Evolutionary conservation across 306 rosid genomes (phyloP), one percentile per base, ranked within the genome.

Genomic region (Fragaria vesca): DNA sequence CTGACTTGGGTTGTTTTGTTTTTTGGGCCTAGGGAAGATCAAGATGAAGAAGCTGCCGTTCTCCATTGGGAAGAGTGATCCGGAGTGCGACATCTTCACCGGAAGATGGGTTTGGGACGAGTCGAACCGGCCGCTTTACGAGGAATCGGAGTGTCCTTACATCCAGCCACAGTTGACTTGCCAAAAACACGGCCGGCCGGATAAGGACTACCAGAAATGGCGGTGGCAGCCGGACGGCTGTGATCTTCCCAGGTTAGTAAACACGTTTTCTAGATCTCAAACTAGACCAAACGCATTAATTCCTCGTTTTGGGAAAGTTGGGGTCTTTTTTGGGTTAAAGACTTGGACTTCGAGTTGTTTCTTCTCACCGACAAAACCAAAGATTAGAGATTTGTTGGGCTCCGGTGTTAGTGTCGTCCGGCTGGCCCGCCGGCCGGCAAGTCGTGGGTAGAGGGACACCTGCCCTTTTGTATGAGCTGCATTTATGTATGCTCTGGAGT

Each of bases 151-250:
- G 0, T 95, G 99, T 85, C 99, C 99, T 48, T 95, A 95, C 86
- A 95, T 95, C 30, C 99, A 93, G 71, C 99, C 99, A 0, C 99
- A 93, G 79, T 76, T 95, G 81, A 95, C 97, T 12, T 95, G 99
- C 79, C 95, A 88, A 69, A 79, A 87, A 62, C 97, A 90, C 10
- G 99, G 97, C 9, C 88, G 99, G 8, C 97, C 97, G 0, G 97
- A 95, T 15, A 88, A 68, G 82, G 90, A 80, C 12, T 93, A 89
- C 48, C 97, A 85, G 74, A 58, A 89, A 43, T 89, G 97, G 99
- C 83, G 96, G 74, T 95, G 99, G 97, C 97, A 89, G 66, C 99
- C 99, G 8, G 73, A 93, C 74, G 92, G 80, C 79, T 95, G 99
- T 17, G 89, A 90, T 83, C 93, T 95, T 80, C 96, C 97, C 77